Conservation (phyloP, 257 asterid species). For the Buddleja alternifolia region DNA sequence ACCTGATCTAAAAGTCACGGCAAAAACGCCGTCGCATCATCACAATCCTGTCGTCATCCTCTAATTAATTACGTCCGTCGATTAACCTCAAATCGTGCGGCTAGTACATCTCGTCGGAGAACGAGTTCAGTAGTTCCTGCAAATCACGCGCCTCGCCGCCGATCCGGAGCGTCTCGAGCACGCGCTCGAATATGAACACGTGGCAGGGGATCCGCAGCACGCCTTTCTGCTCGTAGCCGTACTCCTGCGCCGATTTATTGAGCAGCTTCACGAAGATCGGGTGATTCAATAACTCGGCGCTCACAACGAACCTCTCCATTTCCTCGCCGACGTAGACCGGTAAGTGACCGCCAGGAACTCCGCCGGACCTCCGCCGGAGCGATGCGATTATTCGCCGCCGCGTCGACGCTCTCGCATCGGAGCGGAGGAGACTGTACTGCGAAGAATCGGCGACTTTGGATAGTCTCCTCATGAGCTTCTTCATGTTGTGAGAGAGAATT, state of each 20-base stretch:
- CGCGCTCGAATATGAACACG: slow-evolving; percentile 58
- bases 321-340: slow-evolving; percentile 76
- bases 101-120: slow-evolving; percentile 36
- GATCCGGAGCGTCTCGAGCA: slow-evolving; percentile 54
- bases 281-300: slow-evolving; percentile 59
- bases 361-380: slow-evolving; percentile 30
- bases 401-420: slow-evolving; percentile 35
- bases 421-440: slow-evolving; percentile 10
- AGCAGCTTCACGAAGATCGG: slow-evolving; percentile 56
- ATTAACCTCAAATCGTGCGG: slow-evolving; percentile 9
- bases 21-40: background rate
- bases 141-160: slow-evolving; percentile 42
- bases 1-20: slow-evolving; percentile 7
- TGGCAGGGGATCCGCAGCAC: slow-evolving; percentile 69
- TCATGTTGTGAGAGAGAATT: background rate
- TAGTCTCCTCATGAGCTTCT: slow-evolving; percentile 22
- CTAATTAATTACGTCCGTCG: background rate
- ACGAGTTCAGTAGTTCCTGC: slow-evolving; percentile 46
- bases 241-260: slow-evolving; percentile 63
- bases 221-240: slow-evolving; percentile 65
- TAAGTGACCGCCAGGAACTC: slow-evolving; percentile 62
- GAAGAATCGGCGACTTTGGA: slow-evolving; percentile 26
- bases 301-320: slow-evolving; percentile 67
- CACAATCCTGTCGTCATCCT: background rate
- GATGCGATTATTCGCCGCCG: slow-evolving; percentile 34